Conservation (phyloP, 345 rosid genomes). For the Dipteronia dyeriana region DNA sequence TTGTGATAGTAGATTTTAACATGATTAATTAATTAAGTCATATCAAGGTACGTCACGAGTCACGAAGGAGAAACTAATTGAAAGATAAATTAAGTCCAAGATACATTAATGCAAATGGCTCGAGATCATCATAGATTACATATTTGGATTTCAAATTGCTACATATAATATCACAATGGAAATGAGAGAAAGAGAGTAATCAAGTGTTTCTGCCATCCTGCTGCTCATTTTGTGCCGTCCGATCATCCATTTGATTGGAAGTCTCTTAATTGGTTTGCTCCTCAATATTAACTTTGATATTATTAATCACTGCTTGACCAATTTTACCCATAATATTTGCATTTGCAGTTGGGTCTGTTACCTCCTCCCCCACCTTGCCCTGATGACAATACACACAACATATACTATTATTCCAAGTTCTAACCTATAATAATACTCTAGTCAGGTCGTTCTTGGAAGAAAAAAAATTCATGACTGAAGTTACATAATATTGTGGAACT, state of each 20-base stretch:
- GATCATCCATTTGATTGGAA: constrained; percentile 1
- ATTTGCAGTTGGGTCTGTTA: constrained; percentile 2
- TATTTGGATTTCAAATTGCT: background rate
- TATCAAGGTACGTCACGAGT: too few species aligned
- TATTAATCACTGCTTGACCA: constrained; percentile 20
- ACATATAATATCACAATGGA: background rate
- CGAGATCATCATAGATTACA: background rate
- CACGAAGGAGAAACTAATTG: too few species aligned
- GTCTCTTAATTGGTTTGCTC: constrained; percentile 11
- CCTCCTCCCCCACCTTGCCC: constrained; percentile 25
- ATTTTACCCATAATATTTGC: background rate
- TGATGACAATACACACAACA: background rate
- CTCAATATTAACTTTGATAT: constrained; percentile 21
- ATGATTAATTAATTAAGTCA: too few species aligned
- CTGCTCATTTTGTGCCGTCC: background rate
- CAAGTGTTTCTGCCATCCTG: constrained; percentile 9
- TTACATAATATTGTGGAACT: background rate
- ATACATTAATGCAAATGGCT: too few species aligned
- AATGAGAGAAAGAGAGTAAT: background rate
- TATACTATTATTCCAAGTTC: too few species aligned
- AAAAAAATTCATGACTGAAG: background rate
- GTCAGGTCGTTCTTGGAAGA: too few species aligned
- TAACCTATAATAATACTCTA: too few species aligned
- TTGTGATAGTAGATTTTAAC: too few species aligned
- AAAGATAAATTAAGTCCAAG: too few species aligned